Evolutionary conservation across 2,329 filamentous ascomycete species (phyloP), one percentile per base, ranked within the genome.

Genomic region (Hymenoscyphus salicellus): DNA sequence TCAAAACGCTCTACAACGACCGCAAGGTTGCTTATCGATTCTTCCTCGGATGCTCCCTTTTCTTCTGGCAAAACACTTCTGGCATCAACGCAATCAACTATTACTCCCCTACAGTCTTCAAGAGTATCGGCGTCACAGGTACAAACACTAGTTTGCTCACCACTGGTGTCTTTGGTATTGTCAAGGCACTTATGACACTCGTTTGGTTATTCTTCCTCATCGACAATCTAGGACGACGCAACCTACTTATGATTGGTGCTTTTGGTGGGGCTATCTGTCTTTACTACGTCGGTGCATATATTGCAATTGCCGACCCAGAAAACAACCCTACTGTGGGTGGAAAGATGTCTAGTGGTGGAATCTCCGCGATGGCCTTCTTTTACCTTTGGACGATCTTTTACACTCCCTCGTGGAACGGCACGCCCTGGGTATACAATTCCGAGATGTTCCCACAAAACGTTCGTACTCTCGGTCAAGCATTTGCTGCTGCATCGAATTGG

Each of bases 401-500:
- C 79, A 85, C 88, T 66, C 84, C 86, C 56, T 84, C 84, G 11
- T 90, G 88, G 88, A 88, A 88, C 0, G 86, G 86, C 0, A 86
- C 86, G 14, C 89, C 86, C 76, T 91, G 88, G 87, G 86, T 90
- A 72, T 86, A 90, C 72, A 82, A 89, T 14, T 83, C 83, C 16
- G 88, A 91, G 76, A 91, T 91, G 80, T 85, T 84, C 68, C 81
- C 82, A 0, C 79, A 78, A 0, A 75, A 82, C 5, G 80, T 84
- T 57, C 79, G 83, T 14, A 82, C 83, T 60, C 75, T 78, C 3
- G 82, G 81, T 8, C 79, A 82, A 33, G 83, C 87, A 2, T 80
- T 90, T 49, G 88, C 83, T 0, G 87, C 88, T 0, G 86, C 85
- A 1, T 88, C 85, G 0, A 87, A 91, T 72, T 90, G 88, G 88